Conservation (phyloP, 2,329 filamentous ascomycete species). For the Aureobasidium pullulans region DNA sequence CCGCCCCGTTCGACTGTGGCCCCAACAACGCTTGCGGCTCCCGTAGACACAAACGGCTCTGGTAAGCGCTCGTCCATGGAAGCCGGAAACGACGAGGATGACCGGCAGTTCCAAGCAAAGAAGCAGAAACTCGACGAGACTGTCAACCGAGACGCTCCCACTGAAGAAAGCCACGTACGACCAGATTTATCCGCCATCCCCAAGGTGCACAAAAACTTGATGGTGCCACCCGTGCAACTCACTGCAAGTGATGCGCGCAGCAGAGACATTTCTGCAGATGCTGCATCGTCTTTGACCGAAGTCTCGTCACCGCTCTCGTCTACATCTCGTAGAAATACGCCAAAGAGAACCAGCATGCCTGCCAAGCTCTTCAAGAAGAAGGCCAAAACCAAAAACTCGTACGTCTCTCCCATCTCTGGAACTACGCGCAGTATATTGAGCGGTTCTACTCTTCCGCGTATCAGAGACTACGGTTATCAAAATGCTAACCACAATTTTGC, state of each 20-base stretch:
- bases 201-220: not conserved
- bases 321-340: conserved; percentile 25
- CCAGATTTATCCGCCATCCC: conserved; percentile 14
- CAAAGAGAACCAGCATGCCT: conserved; percentile 20
- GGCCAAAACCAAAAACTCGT: conserved; percentile 34
- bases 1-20: not conserved
- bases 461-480: not conserved
- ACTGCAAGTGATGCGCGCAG: not conserved
- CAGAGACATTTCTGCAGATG: not conserved
- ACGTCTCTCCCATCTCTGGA: conserved; percentile 21
- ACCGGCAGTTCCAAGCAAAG: conserved; percentile 24
- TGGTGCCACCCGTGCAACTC: conserved; percentile 14
- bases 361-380: conserved; percentile 23
- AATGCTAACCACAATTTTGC: conserved; percentile 13
- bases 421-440: not conserved
- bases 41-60: conserved; percentile 7
- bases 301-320: conserved; percentile 24
- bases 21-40: not conserved
- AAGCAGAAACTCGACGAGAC: conserved; percentile 27
- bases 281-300: conserved; percentile 27
- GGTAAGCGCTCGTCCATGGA: conserved; percentile 30
- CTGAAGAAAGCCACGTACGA: conserved; percentile 27
- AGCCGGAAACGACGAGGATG: conserved; percentile 24
- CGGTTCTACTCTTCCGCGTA: not conserved
- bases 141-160: conserved; percentile 23